These are phyloP conservation scores for Macrocybe gigantea DNA, from an alignment of 768 basidiomycete species.

Conservation along the genomic window DNA sequence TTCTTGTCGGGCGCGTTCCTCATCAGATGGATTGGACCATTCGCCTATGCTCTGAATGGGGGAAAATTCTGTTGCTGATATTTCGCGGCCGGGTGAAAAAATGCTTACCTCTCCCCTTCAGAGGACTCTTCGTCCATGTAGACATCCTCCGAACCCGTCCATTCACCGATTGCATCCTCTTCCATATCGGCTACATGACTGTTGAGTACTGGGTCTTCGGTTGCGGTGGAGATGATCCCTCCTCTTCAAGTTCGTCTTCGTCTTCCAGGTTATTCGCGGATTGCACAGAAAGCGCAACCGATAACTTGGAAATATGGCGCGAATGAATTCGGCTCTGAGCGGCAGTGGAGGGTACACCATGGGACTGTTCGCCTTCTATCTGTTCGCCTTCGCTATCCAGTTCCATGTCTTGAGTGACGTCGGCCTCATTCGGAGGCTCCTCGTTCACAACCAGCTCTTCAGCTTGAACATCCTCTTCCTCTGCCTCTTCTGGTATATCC, in stretches of 20 bases:
- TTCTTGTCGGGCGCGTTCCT: constrained; percentile 71
- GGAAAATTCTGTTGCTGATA: constrained; percentile 8
- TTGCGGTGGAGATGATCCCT: constrained; percentile 5
- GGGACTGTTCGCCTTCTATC: constrained; percentile 16
- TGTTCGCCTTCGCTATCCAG: constrained; percentile 32
- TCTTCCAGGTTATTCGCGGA: constrained; percentile 52
- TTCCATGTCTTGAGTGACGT: constrained; percentile 20
- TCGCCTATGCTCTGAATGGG: constrained; percentile 69
- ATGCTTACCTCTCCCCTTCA: constrained; percentile 59
- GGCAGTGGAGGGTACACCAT: constrained; percentile 39
- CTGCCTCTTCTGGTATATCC: constrained; percentile 73
- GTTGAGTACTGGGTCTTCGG: constrained; percentile 1
- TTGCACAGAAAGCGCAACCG: constrained; percentile 60
- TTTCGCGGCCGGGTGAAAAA: constrained; percentile 4
- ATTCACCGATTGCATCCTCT: constrained; percentile 53
- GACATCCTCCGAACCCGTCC: constrained; percentile 81
- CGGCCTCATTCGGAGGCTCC: constrained; percentile 14
- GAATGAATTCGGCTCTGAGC: constrained; percentile 55
- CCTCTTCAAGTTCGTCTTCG: constrained; percentile 21
- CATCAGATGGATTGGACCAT: constrained; percentile 89
- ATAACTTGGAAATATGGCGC: constrained; percentile 61
- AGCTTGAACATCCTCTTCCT: constrained; percentile 41
- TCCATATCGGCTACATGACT: constrained; percentile 20
- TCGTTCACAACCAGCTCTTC: constrained; percentile 26
- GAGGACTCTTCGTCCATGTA: constrained; percentile 42